Evolutionary conservation across 2,329 filamentous ascomycete species (phyloP), one percentile per base, ranked within the genome.

Genomic region (Rugonectria rugulosa): DNA sequence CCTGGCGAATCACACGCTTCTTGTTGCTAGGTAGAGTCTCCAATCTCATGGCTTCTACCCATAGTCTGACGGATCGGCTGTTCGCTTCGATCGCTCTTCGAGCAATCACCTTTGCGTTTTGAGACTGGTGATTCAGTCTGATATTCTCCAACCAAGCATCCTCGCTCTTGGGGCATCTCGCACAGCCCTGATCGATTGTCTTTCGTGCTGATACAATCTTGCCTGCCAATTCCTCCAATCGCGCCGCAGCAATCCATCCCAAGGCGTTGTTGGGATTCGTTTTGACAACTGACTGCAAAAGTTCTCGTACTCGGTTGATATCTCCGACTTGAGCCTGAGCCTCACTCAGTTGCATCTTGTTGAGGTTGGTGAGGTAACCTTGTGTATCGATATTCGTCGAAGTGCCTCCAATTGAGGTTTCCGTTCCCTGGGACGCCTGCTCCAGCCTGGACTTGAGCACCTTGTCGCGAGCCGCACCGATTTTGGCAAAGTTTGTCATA

Each of bases 131-230:
- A 72, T 97, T 97, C 3, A 99, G 80, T 49, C 93, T 87, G 63
- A 99, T 98, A 51, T 94, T 96, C 73, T 99, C 95, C 34, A 98
- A 78, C 96, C 96, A 99, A 6, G 89, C 91, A 70, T 97, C 95
- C 73, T 97, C 92, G 62, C 89, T 97, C 75, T 94, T 95, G 0
- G 94, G 95, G 66, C 94, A 98, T 66, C 93, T 86, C 62, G 94
- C 88, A 70, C 92, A 97, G 1, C 94, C 96, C 66, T 91, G 86
- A 2, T 91, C 87, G 57, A 99, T 97, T 31, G 96, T 84, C 66
- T 90, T 95, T 52, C 94, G 86, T 11, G 95, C 95, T 4, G 92
- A 89, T 6, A 96, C 92, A 52, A 91, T 89, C 75, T 96, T 96
- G 38, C 94, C 94, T 3, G 95, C 95, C 58, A 96, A 80, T 72